Conservation (phyloP, 352 stramenopile genomes). For the Aphanomyces stellatus region DNA sequence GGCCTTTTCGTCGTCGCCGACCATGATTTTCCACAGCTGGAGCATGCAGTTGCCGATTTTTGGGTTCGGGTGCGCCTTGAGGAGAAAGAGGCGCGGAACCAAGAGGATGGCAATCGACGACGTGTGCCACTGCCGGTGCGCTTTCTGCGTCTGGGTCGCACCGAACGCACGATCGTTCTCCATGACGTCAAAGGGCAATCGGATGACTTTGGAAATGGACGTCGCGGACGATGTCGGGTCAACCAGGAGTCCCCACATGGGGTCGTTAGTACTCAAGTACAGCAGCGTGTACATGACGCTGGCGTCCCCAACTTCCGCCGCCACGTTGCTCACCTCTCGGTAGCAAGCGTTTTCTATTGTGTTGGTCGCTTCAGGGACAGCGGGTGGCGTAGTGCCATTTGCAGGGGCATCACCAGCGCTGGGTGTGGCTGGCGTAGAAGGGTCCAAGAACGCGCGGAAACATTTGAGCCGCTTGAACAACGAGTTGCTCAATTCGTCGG, state of each 20-base stretch:
- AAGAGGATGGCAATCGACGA: slow-evolving; percentile 49
- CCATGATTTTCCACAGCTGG: slow-evolving; percentile 60
- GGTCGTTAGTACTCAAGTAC: slow-evolving; percentile 67
- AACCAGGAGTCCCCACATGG: slow-evolving; percentile 44
- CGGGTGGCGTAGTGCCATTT: neutral
- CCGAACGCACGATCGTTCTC: slow-evolving; percentile 38
- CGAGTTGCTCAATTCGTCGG: slow-evolving; percentile 59
- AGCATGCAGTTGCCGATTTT: slow-evolving; percentile 56
- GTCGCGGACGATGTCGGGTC: neutral
- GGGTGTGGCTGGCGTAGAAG: slow-evolving; percentile 22
- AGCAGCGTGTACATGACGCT: slow-evolving; percentile 76
- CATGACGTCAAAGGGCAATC: slow-evolving; percentile 38
- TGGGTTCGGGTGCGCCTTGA: slow-evolving; percentile 66
- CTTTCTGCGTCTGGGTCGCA: slow-evolving; percentile 38
- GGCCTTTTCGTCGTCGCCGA: slow-evolving; percentile 37
- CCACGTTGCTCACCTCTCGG: slow-evolving; percentile 75
- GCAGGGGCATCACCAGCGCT: slow-evolving; percentile 24
- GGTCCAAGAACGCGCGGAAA: slow-evolving; percentile 55
- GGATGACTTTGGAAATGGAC: slow-evolving; percentile 1
- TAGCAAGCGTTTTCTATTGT: slow-evolving; percentile 72
- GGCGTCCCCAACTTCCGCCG: slow-evolving; percentile 64
- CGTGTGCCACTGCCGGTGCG: slow-evolving; percentile 40
- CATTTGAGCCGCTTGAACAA: slow-evolving; percentile 69
- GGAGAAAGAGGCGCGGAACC: slow-evolving; percentile 60
- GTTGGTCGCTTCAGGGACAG: neutral